Percentiles rank a stretch among this genome's conserved stretches.
phyloP scores from a whole-genome alignment of 1,284 basidiomycete species.

The Dichomitus squalens region DNA sequence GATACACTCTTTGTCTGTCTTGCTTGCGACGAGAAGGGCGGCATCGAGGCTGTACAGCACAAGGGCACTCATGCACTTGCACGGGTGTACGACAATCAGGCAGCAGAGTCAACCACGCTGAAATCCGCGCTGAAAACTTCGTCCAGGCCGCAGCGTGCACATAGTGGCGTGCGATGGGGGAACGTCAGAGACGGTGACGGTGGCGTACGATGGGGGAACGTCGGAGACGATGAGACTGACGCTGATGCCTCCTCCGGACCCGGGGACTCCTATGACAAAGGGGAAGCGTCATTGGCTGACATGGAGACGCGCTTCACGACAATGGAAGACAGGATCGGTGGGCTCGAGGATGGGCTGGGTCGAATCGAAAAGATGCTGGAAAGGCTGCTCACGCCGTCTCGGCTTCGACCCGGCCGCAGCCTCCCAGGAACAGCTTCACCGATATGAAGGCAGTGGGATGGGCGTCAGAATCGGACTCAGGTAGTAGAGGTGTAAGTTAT shows the following conservation, averaged over 20 bases:
- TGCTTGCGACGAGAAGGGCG: not conserved
- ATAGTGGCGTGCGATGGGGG: too few relatives aligned
- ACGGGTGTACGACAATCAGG: not conserved
- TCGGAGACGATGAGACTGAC: not conserved
- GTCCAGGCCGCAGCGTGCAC: too few relatives aligned
- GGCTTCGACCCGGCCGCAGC: too few relatives aligned
- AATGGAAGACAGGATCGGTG: not conserved
- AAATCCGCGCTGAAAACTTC: too few relatives aligned
- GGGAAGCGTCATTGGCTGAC: not conserved
- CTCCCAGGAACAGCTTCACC: too few relatives aligned
- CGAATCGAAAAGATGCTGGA: conserved; percentile 1
- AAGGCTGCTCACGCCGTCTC: too few relatives aligned
- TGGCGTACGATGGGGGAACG: not conserved
- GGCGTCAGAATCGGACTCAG: too few relatives aligned
- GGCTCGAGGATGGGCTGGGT: not conserved
- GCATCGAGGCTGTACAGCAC: not conserved
- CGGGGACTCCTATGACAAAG: too few relatives aligned
- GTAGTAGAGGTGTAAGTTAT: too few relatives aligned
- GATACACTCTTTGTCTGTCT: not conserved
- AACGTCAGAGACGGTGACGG: too few relatives aligned
- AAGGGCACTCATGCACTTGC: not conserved
- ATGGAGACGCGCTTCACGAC: not conserved
- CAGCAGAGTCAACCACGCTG: not conserved
- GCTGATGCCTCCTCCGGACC: not conserved
- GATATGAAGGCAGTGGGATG: too few relatives aligned